These are phyloP conservation scores for Saccharomyces hybrid DNA, from an alignment of 1,139 yeast species.

Conservation along the genomic window DNA sequence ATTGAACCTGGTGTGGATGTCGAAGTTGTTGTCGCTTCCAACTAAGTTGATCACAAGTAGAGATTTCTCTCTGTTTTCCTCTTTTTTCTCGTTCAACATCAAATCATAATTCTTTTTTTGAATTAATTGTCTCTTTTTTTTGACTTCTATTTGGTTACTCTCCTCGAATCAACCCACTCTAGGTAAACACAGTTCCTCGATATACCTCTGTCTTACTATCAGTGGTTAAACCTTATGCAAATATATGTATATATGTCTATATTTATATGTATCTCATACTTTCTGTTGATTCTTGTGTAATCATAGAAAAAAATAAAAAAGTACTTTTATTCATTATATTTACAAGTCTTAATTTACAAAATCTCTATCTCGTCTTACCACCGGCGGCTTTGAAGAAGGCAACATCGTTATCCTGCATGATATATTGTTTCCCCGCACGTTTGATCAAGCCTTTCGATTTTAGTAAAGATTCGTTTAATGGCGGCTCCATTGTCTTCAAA, in stretches of 20 bases:
- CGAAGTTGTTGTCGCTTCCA: conserved; percentile 42
- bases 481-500: conserved; percentile 33
- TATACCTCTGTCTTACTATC: conserved; percentile 36
- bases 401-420: conserved; percentile 73
- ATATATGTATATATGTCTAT: conserved; percentile 5
- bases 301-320: neutral
- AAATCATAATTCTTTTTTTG: conserved; percentile 1
- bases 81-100: conserved; percentile 2
- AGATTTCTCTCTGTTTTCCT: conserved; percentile 2
- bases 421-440: conserved; percentile 63
- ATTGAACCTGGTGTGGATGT: conserved; percentile 72
- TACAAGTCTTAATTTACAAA: conserved; percentile 4
- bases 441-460: conserved; percentile 46
- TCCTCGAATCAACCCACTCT: conserved; percentile 29
- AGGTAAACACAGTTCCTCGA: conserved; percentile 32
- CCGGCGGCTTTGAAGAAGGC: conserved; percentile 50
- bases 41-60: conserved; percentile 14
- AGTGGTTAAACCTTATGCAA: conserved; percentile 22
- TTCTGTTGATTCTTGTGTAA: conserved; percentile 2
- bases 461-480: conserved; percentile 31
- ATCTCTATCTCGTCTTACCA: conserved; percentile 32
- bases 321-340: conserved; percentile 2
- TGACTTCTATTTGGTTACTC: neutral
- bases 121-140: conserved; percentile 2
- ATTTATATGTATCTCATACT: neutral